These are phyloP conservation scores for Phialemoniopsis sp. DNA, from an alignment of 2,329 filamentous ascomycete genomes.

Conservation along the genomic window DNA sequence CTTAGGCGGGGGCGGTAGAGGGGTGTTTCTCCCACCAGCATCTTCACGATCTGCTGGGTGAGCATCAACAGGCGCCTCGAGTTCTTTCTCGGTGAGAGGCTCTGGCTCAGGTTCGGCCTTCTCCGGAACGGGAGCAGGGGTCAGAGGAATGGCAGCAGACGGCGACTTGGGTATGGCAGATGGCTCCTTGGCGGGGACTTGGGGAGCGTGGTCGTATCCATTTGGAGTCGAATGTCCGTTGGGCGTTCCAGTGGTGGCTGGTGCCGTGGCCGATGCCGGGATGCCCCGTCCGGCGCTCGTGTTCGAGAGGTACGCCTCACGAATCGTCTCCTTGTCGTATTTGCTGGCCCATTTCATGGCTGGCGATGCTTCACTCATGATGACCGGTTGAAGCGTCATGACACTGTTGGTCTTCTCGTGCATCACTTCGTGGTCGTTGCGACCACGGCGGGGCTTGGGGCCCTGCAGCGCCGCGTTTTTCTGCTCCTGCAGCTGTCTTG, in stretches of 20 bases:
- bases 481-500: conserved; percentile 59
- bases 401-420: conserved; percentile 82
- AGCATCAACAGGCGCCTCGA: conserved; percentile 23
- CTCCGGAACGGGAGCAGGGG: conserved; percentile 2
- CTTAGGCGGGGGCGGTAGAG: conserved; percentile 31
- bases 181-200: conserved; percentile 36
- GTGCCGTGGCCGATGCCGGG: conserved; percentile 31
- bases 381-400: conserved; percentile 78
- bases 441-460: conserved; percentile 42
- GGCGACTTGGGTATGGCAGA: conserved; percentile 20
- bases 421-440: conserved; percentile 49
- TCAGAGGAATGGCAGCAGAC: conserved; percentile 13
- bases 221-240: conserved; percentile 25
- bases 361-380: conserved; percentile 82
- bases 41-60: conserved; percentile 23
- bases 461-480: conserved; percentile 32
- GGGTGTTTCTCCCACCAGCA: conserved; percentile 4
- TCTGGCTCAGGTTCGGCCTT: conserved; percentile 15
- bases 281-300: conserved; percentile 66
- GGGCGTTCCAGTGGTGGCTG: conserved; percentile 5
- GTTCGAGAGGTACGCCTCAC: conserved; percentile 81
- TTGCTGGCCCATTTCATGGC: conserved; percentile 97
- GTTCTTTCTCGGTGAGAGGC: conserved; percentile 29
- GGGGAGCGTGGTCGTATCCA: conserved; percentile 26
- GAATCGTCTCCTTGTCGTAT: conserved; percentile 85